These are phyloP conservation scores for Plasmodium gaboni DNA, from an alignment of 169 alveolate genomes.

Conservation along the genomic window DNA sequence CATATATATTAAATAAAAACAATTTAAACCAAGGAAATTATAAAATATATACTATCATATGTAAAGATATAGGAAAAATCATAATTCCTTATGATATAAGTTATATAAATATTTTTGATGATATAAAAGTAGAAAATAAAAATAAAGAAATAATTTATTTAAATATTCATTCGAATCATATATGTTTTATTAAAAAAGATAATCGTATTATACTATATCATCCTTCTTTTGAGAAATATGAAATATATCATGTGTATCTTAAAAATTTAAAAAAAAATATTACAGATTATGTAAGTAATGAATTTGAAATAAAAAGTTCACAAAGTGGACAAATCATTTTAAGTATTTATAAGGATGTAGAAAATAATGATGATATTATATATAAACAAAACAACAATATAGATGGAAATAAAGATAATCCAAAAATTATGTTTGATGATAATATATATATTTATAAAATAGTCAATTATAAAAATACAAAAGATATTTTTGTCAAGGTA, in stretches of 20 bases:
- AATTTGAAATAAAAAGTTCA: constrained; percentile 18
- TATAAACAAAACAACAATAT: background rate
- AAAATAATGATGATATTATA: background rate
- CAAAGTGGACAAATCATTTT: constrained; percentile 32
- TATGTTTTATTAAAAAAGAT: constrained; percentile 31
- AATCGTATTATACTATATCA: constrained; percentile 18
- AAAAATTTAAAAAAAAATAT: constrained; percentile 5
- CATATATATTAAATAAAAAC: background rate
- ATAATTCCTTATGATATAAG: constrained; percentile 9
- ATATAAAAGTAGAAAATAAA: constrained; percentile 43
- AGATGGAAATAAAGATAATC: background rate
- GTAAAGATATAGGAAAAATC: constrained; percentile 47
- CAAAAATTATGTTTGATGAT: constrained; percentile 14
- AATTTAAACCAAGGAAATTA: background rate
- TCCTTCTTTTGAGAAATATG: constrained; percentile 44
- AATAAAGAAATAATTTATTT: constrained; percentile 22
- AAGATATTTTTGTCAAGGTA: constrained; percentile 32
- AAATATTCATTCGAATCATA: constrained; percentile 18
- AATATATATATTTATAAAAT: constrained; percentile 16
- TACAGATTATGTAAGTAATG: constrained; percentile 22
- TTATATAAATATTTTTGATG: constrained; percentile 12
- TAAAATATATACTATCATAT: background rate
- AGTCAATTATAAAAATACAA: constrained; percentile 8
- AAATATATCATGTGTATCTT: constrained; percentile 24
- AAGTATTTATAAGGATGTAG: background rate